Percentiles rank a stretch among this genome's conserved stretches.
phyloP scores from a whole-genome alignment of 805 yeast species.

The Candida railenensis region DNA sequence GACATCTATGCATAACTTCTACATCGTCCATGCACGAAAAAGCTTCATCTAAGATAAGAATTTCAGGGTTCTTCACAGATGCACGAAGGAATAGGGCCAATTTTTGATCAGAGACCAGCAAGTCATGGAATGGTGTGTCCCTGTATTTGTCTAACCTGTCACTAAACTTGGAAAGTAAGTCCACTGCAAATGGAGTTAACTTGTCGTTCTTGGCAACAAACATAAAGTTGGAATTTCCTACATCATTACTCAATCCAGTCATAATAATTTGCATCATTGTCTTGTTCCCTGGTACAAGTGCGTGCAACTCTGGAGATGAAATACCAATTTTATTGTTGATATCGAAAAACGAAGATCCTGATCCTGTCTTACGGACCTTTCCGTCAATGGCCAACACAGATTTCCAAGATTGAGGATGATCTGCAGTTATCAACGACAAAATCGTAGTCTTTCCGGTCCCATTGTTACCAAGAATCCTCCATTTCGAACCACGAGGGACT shows the following conservation, averaged over 20 bases:
- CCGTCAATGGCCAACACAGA: conserved; percentile 63
- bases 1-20: conserved; percentile 31
- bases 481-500: conserved; percentile 68
- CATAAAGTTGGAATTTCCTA: conserved; percentile 59
- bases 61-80: conserved; percentile 70
- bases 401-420: conserved; percentile 96
- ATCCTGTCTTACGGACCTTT: conserved; percentile 69
- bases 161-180: conserved; percentile 19
- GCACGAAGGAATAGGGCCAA: conserved; percentile 74
- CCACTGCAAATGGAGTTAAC: conserved; percentile 13
- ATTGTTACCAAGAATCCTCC: conserved; percentile 88
- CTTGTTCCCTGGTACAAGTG: conserved; percentile 64
- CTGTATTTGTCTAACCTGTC: conserved; percentile 32
- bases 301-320: conserved; percentile 89
- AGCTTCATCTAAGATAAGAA: conserved; percentile 88
- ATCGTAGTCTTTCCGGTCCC: conserved; percentile 95
- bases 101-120: conserved; percentile 75
- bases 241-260: conserved; percentile 61
- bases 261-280: conserved; percentile 57
- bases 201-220: conserved; percentile 34
- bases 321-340: conserved; percentile 80
- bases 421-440: conserved; percentile 81
- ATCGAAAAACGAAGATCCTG: conserved; percentile 67
- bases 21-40: conserved; percentile 83
- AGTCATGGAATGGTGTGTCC: conserved; percentile 47